phyloP scores from a whole-genome alignment of 78 protist genomes.

The Chrysochromulina tobinii region DNA sequence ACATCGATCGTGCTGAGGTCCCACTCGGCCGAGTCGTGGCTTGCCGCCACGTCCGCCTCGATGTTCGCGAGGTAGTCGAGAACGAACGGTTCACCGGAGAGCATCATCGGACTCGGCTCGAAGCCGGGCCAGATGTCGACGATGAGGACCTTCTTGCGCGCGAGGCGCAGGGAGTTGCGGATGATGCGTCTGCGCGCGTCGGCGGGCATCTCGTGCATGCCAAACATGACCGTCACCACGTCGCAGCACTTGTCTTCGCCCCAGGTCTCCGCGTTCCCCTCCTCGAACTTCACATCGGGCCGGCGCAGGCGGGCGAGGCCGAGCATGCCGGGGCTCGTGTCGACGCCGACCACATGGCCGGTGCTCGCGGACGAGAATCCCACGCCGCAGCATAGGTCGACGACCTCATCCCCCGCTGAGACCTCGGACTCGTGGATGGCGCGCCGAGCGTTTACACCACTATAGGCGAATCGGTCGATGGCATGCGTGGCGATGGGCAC shows the following conservation, averaged over 20 bases:
- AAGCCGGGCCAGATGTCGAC: not conserved
- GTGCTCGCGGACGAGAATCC: not conserved
- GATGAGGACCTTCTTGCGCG: not conserved
- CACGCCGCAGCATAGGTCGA: conserved; percentile 10
- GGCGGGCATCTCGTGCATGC: conserved; percentile 1
- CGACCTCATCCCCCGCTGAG: not conserved
- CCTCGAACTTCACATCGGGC: not conserved
- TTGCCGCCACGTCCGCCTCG: not conserved
- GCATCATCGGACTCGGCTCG: not conserved
- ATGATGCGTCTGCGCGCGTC: not conserved
- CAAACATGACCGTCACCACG: not conserved
- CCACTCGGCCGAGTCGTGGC: not conserved
- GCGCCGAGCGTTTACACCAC: not conserved
- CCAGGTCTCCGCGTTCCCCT: not conserved
- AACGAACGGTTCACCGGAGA: not conserved
- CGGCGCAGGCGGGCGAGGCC: not conserved
- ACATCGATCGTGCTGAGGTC: not conserved
- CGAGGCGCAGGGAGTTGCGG: not conserved
- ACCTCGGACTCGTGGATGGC: not conserved
- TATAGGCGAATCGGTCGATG: not conserved
- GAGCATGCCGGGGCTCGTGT: not conserved
- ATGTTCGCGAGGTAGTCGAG: not conserved
- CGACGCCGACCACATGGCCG: not conserved
- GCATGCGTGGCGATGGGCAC: not conserved
- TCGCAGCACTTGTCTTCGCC: not conserved